Base-by-base conservation (phyloP, 2,329 filamentous ascomycete species). In the Colletotrichum tofieldiae region DNA sequence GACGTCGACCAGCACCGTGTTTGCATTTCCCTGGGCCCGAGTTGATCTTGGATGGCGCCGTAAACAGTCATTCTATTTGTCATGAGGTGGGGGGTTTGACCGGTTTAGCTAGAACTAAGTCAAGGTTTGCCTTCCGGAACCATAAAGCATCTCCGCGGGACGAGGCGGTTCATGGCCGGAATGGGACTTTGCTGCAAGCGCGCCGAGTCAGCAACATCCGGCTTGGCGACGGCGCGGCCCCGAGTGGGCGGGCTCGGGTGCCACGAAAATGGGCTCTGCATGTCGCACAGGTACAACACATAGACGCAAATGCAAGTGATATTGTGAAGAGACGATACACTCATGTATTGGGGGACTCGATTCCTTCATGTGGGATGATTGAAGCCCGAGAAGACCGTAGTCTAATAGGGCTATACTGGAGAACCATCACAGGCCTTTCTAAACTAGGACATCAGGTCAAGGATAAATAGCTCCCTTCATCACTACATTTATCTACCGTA, bases 1-100 rank as follows among this genome's bases (percentile, higher is more conserved):
- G 60, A 62, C 60, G 58, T 61, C 58, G 58, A 61, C 51, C 58
- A 49, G 41, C 43, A 20, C 11, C 18, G 9, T 14, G 56, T 37
- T 5, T 12, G 58, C 23, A 14, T 20, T 37, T 18, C n/a, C 11
- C 12, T 11, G 18, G 37, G 16, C 23, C 43, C 29, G 58, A 61
- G 26, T 14, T 8, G 29, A 16, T 12, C 5, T 43, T 49, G 43
- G 37, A 61, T 49, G 43, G 26, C 26, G 58, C 58, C 29, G 43
- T 61, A 37, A 51, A 49, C 29, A 49, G 43, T 37, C 16, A 51
- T 12, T 61, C 20, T 32, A 62, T 62, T 51, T 62, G 29, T 62
- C 60, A 52, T 62, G 29, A 26, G 43, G 43, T 61, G 58, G 58
- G 45, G 45, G 8, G 32, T 12, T 35, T 26, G 32, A 29, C 60